Base-by-base conservation (phyloP, 208 protist genomes). In the Acanthamoeba triangularis region DNA sequence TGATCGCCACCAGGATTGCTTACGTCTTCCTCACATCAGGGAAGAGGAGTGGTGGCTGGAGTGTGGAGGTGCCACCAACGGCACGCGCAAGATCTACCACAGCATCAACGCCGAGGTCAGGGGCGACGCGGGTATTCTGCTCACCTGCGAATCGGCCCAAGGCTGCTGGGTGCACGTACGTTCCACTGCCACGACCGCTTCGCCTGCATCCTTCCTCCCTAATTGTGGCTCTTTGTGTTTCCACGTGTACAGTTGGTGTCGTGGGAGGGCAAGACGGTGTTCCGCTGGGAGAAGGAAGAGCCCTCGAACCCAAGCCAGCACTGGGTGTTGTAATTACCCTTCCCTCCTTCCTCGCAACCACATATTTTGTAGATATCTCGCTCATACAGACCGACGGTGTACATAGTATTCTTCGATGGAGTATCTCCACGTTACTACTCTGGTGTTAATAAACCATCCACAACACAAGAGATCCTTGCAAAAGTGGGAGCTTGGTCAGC, bases 111-210 rank as follows among this genome's bases (percentile, higher is more conserved):
- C 80, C n/a, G 80, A 88, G 52, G 49, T 88, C 35, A n/a, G 80
- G 11, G 80, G 80, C 23, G 44, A 56, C 3, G 80, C 80, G 14
- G 80, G 80, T 13, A 63, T 88, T 11, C 80, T 88, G 11, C 28
- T 88, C 7, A 88, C 80, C 0, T 88, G 44, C 35, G 80, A 88
- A 41, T 16, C 80, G 14, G 30, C 49, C 28, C 80, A 88, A 5
- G 80, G 80, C 6, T 65, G 49, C 80, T 88, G 80, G 49, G 80
- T 65, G 30, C 80, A 88, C 23, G 80, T 88, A 88, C 52, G 52
- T 69, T 25, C 63, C 23, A 13, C 47, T 16, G 16, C 13, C 47
- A 14, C 47, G 47, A 23, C 35, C 69, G 16, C 23, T 61, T 61
- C 28, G 44, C 78, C 11, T 61, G 6, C 78, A 61, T 23, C 11